Base-by-base conservation (phyloP, 345 rosid genomes). In the Pistacia vera region DNA sequence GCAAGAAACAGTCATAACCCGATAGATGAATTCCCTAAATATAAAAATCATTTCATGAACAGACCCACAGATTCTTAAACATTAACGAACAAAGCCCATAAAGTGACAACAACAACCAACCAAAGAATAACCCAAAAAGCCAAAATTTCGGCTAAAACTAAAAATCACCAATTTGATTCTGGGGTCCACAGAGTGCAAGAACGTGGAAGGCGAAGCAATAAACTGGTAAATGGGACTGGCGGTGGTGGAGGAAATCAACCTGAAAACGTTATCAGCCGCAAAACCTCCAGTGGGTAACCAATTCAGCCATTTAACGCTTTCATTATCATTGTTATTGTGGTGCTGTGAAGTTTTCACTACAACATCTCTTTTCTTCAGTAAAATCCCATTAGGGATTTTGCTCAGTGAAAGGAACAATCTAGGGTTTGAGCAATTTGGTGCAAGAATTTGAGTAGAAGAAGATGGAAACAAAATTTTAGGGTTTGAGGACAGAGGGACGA, bases 151-250 rank as follows among this genome's bases (percentile, higher is more conserved):
- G 49, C 25, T 30, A 44, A 67, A 76, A 46, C 22, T 20, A 7
- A 36, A 48, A 59, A 3, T 82, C 85, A 93, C 98, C 94, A 93
- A 69, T 81, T 95, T 95, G 82, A 91, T 88, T 60, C 96, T 87
- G 2, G 98, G 93, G 82, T 95, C 99, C 18, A 95, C 90, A 0
- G 94, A 90, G 64, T 93, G 99, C 73, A 95, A 73, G 78, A 91
- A 90, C 11, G 98, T 93, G 17, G 89, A 80, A 25, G 99, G 99
- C 4, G 93, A 85, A 57, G 96, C 88, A 49, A 95, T 88, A 83
- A 89, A 93, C 79, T 95, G 98, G 77, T 90, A 85, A 62, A 93
- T 91, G 72, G 98, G 98, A 86, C 98, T 89, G 41, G 97, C 93
- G 8, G 94, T 90, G 25, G 96, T 93, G 75, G 83, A 83, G 4